phyloP scores from a whole-genome alignment of 306 rosid genomes.

The Vicia villosa region DNA sequence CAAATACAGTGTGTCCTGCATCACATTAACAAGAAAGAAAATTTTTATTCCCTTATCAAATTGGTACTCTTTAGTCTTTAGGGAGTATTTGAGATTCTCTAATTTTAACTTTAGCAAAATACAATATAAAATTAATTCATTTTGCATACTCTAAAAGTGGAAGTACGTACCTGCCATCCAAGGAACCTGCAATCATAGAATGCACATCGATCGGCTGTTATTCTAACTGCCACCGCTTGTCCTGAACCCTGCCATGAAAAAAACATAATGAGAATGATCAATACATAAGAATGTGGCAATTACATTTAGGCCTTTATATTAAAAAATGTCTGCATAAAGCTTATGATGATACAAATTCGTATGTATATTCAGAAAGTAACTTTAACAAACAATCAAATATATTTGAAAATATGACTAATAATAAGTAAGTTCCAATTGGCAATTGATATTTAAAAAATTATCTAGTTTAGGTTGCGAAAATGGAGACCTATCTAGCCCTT shows the following conservation, averaged over 20 bases:
- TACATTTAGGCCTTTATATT: too few relatives aligned
- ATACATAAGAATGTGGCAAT: neutral
- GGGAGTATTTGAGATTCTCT: neutral
- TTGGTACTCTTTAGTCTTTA: neutral
- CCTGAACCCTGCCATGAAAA: conserved; percentile 72
- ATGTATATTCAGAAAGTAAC: too few relatives aligned
- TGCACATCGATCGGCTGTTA: conserved; percentile 88
- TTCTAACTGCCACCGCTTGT: conserved; percentile 95
- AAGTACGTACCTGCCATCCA: too few relatives aligned
- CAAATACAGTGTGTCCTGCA: conserved; percentile 86
- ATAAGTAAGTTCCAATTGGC: too few relatives aligned
- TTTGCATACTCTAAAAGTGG: too few relatives aligned
- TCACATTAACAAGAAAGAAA: conserved; percentile 7
- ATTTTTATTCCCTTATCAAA: conserved; percentile 5
- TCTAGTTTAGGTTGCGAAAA: too few relatives aligned
- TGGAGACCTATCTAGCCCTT: too few relatives aligned
- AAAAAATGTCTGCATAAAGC: too few relatives aligned
- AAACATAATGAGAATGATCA: neutral
- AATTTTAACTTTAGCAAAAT: neutral
- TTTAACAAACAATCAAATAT: too few relatives aligned
- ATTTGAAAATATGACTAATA: too few relatives aligned
- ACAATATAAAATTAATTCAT: neutral
- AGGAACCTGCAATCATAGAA: conserved; percentile 93
- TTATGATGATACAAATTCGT: too few relatives aligned
- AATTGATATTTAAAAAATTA: too few relatives aligned